Conservation (phyloP, 805 yeast species). For the Lachancea sp. region DNA sequence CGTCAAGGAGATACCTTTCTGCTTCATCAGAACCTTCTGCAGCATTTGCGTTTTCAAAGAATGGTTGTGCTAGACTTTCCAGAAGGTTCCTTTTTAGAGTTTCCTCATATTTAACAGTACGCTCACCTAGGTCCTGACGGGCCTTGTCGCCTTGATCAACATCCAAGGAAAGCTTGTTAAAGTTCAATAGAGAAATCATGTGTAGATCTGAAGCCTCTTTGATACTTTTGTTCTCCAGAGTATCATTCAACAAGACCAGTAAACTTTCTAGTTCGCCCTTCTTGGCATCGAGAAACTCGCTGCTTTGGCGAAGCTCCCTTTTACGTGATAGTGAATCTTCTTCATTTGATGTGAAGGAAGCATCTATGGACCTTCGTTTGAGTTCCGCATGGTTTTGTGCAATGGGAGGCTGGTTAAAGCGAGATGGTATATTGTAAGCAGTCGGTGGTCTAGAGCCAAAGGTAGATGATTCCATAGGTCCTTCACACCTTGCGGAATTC, state of each 20-base stretch:
- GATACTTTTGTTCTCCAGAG: conserved; percentile 28
- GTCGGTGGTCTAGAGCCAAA: not conserved
- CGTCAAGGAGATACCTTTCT: conserved; percentile 31
- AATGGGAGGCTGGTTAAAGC: not conserved
- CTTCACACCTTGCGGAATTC: not conserved
- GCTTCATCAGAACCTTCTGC: conserved; percentile 16
- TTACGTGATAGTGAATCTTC: conserved; percentile 5
- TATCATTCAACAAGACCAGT: conserved; percentile 28
- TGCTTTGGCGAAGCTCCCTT: conserved; percentile 8
- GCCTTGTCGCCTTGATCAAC: conserved; percentile 10
- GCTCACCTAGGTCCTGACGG: conserved; percentile 10
- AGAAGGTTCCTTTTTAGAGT: conserved; percentile 24
- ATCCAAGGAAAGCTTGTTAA: conserved; percentile 27
- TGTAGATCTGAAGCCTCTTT: conserved; percentile 29
- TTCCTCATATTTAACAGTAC: conserved; percentile 10
- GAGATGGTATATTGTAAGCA: not conserved
- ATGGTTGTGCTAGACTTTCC: conserved; percentile 33
- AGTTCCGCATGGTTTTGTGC: not conserved
- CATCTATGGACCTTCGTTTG: not conserved
- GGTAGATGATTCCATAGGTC: conserved; percentile 2
- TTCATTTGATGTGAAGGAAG: not conserved
- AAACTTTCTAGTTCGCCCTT: conserved; percentile 27
- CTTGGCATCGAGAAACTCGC: conserved; percentile 21
- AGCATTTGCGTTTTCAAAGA: conserved; percentile 25
- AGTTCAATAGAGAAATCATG: conserved; percentile 30